Conservation (phyloP, 805 yeast species). For the Barnettozyma sucrosica region DNA sequence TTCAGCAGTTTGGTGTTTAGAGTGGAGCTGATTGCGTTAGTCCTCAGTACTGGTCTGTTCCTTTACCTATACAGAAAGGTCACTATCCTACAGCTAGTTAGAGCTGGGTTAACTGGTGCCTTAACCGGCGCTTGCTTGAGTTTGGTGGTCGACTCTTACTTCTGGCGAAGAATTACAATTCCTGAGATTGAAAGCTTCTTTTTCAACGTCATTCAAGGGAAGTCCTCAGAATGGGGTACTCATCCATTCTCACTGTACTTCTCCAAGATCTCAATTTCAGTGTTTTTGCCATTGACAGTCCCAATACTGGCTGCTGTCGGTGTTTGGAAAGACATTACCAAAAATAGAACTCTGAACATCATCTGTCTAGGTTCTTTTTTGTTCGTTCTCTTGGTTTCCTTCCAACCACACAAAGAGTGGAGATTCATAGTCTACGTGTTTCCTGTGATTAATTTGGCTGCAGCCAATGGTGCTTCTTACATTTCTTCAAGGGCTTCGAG, state of each 20-base stretch:
- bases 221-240: constrained; percentile 75
- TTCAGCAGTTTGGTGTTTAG: constrained; percentile 67
- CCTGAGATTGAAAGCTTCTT: constrained; percentile 74
- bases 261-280: constrained; percentile 33
- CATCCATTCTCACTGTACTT: constrained; percentile 74
- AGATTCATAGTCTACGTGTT: constrained; percentile 74
- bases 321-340: constrained; percentile 30
- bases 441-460: constrained; percentile 61
- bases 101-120: constrained; percentile 43
- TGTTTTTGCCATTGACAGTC: constrained; percentile 42
- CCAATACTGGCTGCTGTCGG: constrained; percentile 36
- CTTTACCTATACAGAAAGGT: constrained; percentile 42
- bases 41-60: constrained; percentile 41
- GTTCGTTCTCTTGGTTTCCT: constrained; percentile 60
- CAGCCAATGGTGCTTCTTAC: constrained; percentile 52
- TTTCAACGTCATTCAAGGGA: constrained; percentile 73
- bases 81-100: constrained; percentile 33
- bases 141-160: constrained; percentile 58
- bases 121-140: constrained; percentile 45
- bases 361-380: constrained; percentile 45
- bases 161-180: constrained; percentile 58
- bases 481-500: constrained; percentile 20
- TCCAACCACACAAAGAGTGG: constrained; percentile 94
- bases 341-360: constrained; percentile 34
- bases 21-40: constrained; percentile 59